phyloP scores from a whole-genome alignment of 2,329 filamentous ascomycete genomes.

The Paecilomyces dactylethromorphus region DNA sequence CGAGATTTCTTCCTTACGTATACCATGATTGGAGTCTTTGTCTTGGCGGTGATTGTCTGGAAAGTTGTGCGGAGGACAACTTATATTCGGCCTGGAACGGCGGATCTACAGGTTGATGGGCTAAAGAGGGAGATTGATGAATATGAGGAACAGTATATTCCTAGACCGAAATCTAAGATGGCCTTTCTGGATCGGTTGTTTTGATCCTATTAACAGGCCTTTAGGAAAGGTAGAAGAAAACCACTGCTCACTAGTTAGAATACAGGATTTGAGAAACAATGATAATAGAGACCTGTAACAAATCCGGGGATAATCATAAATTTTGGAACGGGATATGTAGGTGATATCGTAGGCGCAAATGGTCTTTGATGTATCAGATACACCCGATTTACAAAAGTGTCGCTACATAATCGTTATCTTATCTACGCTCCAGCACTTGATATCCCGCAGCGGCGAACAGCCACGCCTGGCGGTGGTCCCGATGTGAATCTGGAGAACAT shows the following conservation, averaged over 20 bases:
- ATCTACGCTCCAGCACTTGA: not conserved
- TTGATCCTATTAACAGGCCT: not conserved
- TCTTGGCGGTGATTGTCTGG: slow-evolving; percentile 51
- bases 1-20: slow-evolving; percentile 66
- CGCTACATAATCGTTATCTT: not conserved
- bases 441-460: not conserved
- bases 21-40: slow-evolving; percentile 58
- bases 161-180: not conserved
- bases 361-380: too few relatives aligned
- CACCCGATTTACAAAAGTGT: not conserved
- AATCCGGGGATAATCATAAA: too few relatives aligned
- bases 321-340: too few relatives aligned
- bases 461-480: not conserved
- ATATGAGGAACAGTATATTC: not conserved
- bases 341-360: too few relatives aligned
- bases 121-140: not conserved
- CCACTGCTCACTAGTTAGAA: too few relatives aligned
- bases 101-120: not conserved
- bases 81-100: not conserved
- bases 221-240: too few relatives aligned
- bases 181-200: not conserved
- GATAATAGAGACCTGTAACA: too few relatives aligned
- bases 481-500: not conserved
- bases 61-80: not conserved
- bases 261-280: too few relatives aligned